Base-by-base conservation (phyloP, 768 basidiomycete genomes). In the Cyclocybe cylindracea region DNA sequence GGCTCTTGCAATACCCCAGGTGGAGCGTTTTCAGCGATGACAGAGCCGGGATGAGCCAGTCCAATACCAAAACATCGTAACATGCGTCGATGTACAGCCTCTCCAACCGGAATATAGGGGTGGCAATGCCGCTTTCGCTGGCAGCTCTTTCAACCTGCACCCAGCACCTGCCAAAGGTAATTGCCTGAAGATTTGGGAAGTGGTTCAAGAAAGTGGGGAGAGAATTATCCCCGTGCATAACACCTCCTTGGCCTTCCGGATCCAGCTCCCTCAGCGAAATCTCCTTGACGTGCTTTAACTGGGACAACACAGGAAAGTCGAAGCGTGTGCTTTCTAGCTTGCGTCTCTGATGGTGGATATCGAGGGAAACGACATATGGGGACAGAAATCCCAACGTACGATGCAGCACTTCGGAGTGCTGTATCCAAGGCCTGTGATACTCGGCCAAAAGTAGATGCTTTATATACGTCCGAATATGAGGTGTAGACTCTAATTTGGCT, bases 391-490 rank as follows among this genome's bases (percentile, higher is more conserved):
- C 32, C 7, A 55, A 44, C n/a, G 45, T 41, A 11, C 9, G 33
- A 14, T 51, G 50, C 8, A 55, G 42, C 40, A 37, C 35, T 24
- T 53, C 32, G 2, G 40, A 48, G 46, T 14, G 14, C 32, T 53
- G 57, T 36, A 59, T 55, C 57, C 57, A 55, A 37, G 54, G 57
- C 35, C 10, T 48, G 13, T 46, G 46, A 42, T 48, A 39, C 24
- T 59, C 54, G 10, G 31, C 14, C 14, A 55, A 29, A 19, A 42
- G 14, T n/a, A 59, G 35, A 36, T 46, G 47, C 36, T 51, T 52
- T 50, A 59, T 46, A 14, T 50, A 52, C 32, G 35, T 14, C 11
- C 14, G 35, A 36, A 55, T 42, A 44, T 55, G 54, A 45, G 44
- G 44, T 34, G 33, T 35, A 19, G 44, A 45, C 14, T 45, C 31